These are phyloP conservation scores for Platismatia glauca DNA, from an alignment of 495 filamentous ascomycete species.

Conservation along the genomic window DNA sequence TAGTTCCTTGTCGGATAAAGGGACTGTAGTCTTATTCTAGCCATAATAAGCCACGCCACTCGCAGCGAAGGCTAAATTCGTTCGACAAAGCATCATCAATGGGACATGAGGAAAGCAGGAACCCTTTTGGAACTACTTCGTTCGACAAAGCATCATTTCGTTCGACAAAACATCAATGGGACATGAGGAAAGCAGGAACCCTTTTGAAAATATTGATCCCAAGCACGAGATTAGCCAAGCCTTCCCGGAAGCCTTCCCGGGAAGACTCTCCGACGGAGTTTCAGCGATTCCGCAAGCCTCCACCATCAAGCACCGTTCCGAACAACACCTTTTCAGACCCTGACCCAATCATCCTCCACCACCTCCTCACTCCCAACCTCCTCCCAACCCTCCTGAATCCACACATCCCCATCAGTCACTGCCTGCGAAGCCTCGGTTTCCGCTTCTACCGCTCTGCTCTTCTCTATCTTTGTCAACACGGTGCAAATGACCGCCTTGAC, in stretches of 20 bases:
- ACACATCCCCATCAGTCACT: not conserved
- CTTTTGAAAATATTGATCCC: not conserved
- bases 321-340: not conserved
- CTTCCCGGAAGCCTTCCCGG: too few relatives aligned
- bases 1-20: too few relatives aligned
- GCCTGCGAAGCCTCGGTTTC: not conserved
- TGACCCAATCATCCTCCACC: not conserved
- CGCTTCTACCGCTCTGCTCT: not conserved
- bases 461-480: not conserved
- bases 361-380: not conserved
- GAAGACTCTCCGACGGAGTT: not conserved
- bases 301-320: not conserved
- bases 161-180: not conserved
- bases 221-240: not conserved
- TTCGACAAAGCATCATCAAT: too few relatives aligned
- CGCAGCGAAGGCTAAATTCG: too few relatives aligned
- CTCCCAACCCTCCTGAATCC: not conserved
- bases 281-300: not conserved
- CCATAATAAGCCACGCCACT: too few relatives aligned
- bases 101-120: too few relatives aligned
- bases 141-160: not conserved
- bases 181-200: not conserved
- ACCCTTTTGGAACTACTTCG: too few relatives aligned
- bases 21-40: too few relatives aligned
- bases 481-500: not conserved